Evolutionary conservation across 2,329 filamentous ascomycete species (phyloP).

Genomic region (Botryotinia narcissicola): DNA sequence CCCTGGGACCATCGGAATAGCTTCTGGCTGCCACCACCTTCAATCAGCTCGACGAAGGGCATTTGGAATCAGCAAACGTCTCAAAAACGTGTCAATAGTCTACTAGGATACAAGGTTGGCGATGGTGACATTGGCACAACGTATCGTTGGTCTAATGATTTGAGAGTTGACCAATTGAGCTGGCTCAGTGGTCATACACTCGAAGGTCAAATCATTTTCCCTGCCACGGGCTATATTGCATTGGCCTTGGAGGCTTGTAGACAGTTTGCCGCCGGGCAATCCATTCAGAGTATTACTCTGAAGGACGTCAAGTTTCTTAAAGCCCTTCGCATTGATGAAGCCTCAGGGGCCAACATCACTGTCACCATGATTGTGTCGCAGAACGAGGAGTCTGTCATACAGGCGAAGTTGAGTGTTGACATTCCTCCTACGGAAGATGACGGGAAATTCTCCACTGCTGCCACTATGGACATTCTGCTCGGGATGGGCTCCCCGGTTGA

Average conservation of each 20-base stretch:
- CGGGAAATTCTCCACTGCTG: background rate
- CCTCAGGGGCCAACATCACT: background rate
- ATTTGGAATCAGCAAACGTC: background rate
- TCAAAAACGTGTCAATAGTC: background rate
- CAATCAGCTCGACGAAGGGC: background rate
- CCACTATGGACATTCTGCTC: background rate
- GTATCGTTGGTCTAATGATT: conserved; percentile 22
- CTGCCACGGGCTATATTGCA: conserved; percentile 47
- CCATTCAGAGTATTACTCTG: background rate
- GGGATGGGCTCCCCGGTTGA: background rate
- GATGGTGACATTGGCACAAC: background rate
- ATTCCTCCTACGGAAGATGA: background rate
- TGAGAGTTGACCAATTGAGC: conserved; percentile 37
- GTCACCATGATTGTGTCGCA: background rate
- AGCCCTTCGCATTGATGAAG: background rate
- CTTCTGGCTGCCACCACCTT: background rate
- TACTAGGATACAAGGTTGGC: background rate
- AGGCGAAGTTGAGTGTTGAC: background rate
- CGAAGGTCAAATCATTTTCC: conserved; percentile 41
- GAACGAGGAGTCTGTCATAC: background rate
- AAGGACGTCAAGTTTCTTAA: background rate
- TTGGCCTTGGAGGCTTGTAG: conserved; percentile 46
- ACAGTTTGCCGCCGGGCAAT: background rate
- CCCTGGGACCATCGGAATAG: background rate
- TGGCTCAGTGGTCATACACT: conserved; percentile 49